A percentile compares a stretch with the other conserved stretches of the same genome.
Evolutionary conservation across 352 stramenopile genomes (phyloP).

Genomic region (Discostella stelligera): DNA sequence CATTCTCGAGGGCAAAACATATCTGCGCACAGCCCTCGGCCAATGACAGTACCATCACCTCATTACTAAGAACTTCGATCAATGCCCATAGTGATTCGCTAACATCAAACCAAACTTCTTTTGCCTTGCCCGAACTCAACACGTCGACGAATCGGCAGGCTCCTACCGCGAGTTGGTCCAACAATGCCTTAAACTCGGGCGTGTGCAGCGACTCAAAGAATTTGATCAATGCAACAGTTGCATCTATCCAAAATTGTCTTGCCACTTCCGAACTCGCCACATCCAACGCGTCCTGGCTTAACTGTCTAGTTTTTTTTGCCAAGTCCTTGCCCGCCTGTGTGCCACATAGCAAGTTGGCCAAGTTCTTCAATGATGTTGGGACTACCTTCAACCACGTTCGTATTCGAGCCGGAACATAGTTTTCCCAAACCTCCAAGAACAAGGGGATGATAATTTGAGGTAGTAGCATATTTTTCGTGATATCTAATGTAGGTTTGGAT

Average conservation of each 20-base stretch:
- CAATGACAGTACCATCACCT: conserved; percentile 56
- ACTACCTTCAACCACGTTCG: conserved; percentile 43
- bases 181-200: conserved; percentile 59
- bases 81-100: conserved; percentile 50
- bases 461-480: conserved; percentile 34
- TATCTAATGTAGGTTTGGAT: conserved; percentile 33
- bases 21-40: conserved; percentile 75
- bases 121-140: conserved; percentile 52
- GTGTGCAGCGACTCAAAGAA: conserved; percentile 65
- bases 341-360: conserved; percentile 42
- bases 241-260: conserved; percentile 68
- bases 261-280: conserved; percentile 42
- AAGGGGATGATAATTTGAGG: conserved; percentile 34
- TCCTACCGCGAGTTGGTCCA: conserved; percentile 60
- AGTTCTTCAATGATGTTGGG: conserved; percentile 27
- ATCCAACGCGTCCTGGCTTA: conserved; percentile 55
- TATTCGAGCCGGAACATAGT: conserved; percentile 35
- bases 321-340: conserved; percentile 57
- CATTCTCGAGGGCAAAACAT: conserved; percentile 72
- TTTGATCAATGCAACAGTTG: conserved; percentile 60
- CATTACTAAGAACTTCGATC: conserved; percentile 61
- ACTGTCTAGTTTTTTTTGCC: conserved; percentile 28
- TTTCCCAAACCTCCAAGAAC: conserved; percentile 33
- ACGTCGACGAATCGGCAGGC: conserved; percentile 62
- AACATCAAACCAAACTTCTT: conserved; percentile 63